These are phyloP conservation scores for Aspergillus conjunctus DNA, from an alignment of 495 filamentous ascomycete species.

Conservation along the genomic window DNA sequence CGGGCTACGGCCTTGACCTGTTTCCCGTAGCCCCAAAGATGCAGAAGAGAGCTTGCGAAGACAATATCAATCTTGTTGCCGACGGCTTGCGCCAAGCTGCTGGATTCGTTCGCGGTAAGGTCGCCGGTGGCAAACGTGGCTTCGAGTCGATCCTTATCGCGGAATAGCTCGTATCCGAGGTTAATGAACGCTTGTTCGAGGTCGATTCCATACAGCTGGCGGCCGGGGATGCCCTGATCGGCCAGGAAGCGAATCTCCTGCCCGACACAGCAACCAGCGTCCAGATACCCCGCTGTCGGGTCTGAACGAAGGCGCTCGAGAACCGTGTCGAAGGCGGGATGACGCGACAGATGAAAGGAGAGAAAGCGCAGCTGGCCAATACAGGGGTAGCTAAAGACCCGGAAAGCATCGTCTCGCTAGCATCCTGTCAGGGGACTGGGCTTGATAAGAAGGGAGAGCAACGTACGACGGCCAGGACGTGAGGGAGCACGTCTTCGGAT, in stretches of 20 bases:
- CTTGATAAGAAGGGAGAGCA: not conserved
- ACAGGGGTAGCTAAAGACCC: slow-evolving; percentile 45
- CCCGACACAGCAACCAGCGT: slow-evolving; percentile 53
- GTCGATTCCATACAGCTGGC: slow-evolving; percentile 52
- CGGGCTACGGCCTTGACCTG: slow-evolving; percentile 38
- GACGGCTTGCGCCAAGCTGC: slow-evolving; percentile 22
- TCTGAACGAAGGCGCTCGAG: slow-evolving; percentile 35
- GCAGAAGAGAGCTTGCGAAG: slow-evolving; percentile 48
- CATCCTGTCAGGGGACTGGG: not conserved
- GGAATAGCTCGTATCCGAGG: slow-evolving; percentile 55
- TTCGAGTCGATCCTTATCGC: slow-evolving; percentile 38
- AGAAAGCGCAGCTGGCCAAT: slow-evolving; percentile 54
- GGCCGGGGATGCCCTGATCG: slow-evolving; percentile 44
- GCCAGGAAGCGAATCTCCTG: slow-evolving; percentile 50
- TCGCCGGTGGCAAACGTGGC: slow-evolving; percentile 37
- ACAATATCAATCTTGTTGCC: slow-evolving; percentile 40
- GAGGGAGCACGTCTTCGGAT: slow-evolving; percentile 41
- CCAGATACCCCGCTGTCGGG: slow-evolving; percentile 32
- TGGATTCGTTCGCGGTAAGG: slow-evolving; percentile 25
- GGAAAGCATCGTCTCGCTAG: slow-evolving; percentile 52
- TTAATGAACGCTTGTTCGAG: slow-evolving; percentile 50
- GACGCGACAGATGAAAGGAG: slow-evolving; percentile 36
- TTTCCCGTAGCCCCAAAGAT: slow-evolving; percentile 45
- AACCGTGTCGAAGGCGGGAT: slow-evolving; percentile 32
- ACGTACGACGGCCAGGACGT: slow-evolving; percentile 44